Conservation (phyloP, 345 rosid genomes). For the Eucalyptus coolabah region DNA sequence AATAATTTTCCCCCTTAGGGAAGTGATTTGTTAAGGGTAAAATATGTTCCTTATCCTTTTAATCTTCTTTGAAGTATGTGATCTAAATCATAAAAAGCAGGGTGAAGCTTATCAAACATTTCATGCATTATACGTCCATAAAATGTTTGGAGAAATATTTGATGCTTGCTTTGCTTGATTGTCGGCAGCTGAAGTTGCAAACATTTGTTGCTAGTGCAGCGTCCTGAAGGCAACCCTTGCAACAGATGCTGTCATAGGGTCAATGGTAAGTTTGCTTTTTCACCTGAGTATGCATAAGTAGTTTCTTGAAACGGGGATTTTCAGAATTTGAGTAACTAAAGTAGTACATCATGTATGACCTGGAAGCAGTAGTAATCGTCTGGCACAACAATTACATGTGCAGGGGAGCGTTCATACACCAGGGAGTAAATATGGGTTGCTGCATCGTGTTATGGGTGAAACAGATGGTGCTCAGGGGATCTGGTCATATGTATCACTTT, state of each 20-base stretch:
- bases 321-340: background rate
- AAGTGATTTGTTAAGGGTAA: background rate
- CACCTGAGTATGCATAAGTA: background rate
- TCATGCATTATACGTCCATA: background rate
- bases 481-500: conserved; percentile 47
- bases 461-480: conserved; percentile 52
- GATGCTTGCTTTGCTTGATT: background rate
- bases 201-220: no score
- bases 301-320: background rate
- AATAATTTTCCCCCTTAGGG: background rate
- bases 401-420: conserved; percentile 53
- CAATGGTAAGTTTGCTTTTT: conserved; percentile 26
- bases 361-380: background rate
- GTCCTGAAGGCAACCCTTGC: conserved; percentile 81
- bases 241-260: conserved; percentile 72
- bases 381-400: background rate
- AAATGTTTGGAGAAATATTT: background rate
- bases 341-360: background rate
- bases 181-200: no score
- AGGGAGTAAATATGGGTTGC: conserved; percentile 75
- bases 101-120: background rate
- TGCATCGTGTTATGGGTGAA: conserved; percentile 82
- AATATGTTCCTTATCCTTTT: background rate
- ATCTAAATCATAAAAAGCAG: background rate
- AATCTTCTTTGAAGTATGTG: background rate